These are phyloP conservation scores for Fagus crenata DNA, from an alignment of 306 rosid genomes.

Conservation along the genomic window DNA sequence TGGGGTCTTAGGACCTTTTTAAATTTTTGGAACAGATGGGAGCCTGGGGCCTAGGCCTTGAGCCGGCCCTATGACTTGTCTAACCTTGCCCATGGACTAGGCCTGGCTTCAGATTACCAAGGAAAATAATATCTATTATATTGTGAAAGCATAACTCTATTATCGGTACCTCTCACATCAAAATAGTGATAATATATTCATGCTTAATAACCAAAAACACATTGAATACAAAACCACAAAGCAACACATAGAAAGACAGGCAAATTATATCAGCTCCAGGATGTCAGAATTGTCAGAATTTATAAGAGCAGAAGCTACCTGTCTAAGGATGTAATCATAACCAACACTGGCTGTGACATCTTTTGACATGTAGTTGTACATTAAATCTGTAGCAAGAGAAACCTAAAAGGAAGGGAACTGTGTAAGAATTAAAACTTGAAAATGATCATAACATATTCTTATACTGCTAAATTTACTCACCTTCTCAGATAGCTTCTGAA, in stretches of 20 bases:
- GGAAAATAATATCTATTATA: background rate
- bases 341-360: conserved; percentile 58
- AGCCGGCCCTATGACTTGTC: too few relatives aligned
- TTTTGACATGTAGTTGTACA: conserved; percentile 59
- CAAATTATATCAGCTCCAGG: background rate
- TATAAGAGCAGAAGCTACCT: conserved; percentile 30
- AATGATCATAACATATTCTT: conserved; percentile 4
- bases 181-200: background rate
- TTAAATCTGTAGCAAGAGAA: conserved; percentile 62
- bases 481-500: conserved; percentile 61
- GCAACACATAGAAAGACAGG: background rate
- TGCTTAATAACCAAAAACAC: background rate
- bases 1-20: too few relatives aligned
- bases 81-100: background rate
- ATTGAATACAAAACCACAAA: background rate
- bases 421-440: background rate
- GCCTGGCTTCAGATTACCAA: background rate
- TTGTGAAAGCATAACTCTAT: background rate
- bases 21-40: too few relatives aligned
- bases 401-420: conserved; percentile 36
- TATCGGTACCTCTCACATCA: background rate
- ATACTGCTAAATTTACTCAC: conserved; percentile 27
- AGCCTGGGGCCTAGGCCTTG: too few relatives aligned
- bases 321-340: conserved; percentile 64
- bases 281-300: background rate